Evolutionary conservation across 768 basidiomycete genomes (phyloP).

Genomic region (Naematelia encephala): DNA sequence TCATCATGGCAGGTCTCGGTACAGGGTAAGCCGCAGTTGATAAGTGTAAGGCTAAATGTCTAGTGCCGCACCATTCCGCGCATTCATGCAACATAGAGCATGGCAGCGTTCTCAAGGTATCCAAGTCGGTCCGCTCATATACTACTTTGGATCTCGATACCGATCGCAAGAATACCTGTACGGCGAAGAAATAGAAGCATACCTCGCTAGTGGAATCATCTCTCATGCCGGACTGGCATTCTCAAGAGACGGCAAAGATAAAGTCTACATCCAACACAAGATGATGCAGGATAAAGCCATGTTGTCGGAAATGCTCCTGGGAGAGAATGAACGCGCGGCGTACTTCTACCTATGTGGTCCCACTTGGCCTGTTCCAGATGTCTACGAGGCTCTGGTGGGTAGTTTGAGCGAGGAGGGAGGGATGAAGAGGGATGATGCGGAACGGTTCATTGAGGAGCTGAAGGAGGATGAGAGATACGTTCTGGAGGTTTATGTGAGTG

Average conservation of each 20-base stretch:
- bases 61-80: constrained; percentile 92
- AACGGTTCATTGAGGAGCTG: constrained; percentile 70
- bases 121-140: constrained; percentile 85
- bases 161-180: constrained; percentile 95
- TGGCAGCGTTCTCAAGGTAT: constrained; percentile 71
- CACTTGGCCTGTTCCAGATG: constrained; percentile 99
- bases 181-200: constrained; percentile 75
- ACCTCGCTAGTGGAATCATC: constrained; percentile 76
- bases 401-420: constrained; percentile 72
- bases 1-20: constrained; percentile 98
- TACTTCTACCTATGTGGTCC: constrained; percentile 96
- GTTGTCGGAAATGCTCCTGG: constrained; percentile 69
- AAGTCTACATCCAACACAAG: constrained; percentile 98
- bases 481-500: constrained; percentile 66
- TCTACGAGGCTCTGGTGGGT: constrained; percentile 84
- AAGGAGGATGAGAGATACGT: constrained; percentile 97
- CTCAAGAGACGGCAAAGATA: constrained; percentile 85
- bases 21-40: constrained; percentile 61
- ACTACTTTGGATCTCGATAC: constrained; percentile 98
- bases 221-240: constrained; percentile 91
- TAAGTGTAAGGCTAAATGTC: too few species aligned
- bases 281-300: constrained; percentile 84
- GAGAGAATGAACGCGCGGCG: constrained; percentile 50
- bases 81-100: constrained; percentile 94
- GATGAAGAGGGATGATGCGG: constrained; percentile 64